A percentile compares a stretch with the other conserved stretches of the same genome.
These are phyloP conservation scores for Tulasnella calospora DNA, from an alignment of 768 basidiomycete genomes.

Conservation along the genomic window DNA sequence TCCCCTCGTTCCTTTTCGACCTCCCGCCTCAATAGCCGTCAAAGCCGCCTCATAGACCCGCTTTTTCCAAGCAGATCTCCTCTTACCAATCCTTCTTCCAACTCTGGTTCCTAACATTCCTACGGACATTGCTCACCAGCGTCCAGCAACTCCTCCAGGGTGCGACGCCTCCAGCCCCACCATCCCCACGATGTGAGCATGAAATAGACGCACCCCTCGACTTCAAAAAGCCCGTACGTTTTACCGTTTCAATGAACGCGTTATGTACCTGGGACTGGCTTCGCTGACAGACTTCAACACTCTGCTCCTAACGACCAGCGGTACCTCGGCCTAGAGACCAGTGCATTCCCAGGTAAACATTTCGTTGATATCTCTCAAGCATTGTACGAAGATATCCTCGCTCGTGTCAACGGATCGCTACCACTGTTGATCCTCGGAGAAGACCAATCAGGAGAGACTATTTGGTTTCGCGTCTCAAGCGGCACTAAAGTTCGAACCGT, in stretches of 20 bases:
- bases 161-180: neutral
- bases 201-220: neutral
- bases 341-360: conserved; percentile 20
- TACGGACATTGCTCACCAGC: neutral
- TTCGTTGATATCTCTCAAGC: neutral
- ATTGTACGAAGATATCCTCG: conserved; percentile 13
- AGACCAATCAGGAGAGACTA: conserved; percentile 16
- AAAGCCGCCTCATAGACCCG: neutral
- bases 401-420: conserved; percentile 18
- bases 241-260: neutral
- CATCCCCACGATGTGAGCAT: neutral
- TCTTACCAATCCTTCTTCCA: neutral
- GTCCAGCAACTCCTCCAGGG: neutral
- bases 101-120: neutral
- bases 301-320: neutral
- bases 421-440: conserved; percentile 25
- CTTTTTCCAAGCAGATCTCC: neutral
- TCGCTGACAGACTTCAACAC: too few species aligned
- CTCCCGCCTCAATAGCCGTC: neutral
- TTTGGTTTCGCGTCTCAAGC: neutral
- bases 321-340: conserved; percentile 18
- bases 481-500: conserved; percentile 16
- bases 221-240: conserved; percentile 7
- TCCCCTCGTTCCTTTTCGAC: neutral
- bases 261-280: neutral